Evolutionary conservation across 805 yeast species (phyloP), one percentile per base, ranked within the genome.

Genomic region (Candida namnaoensis): DNA sequence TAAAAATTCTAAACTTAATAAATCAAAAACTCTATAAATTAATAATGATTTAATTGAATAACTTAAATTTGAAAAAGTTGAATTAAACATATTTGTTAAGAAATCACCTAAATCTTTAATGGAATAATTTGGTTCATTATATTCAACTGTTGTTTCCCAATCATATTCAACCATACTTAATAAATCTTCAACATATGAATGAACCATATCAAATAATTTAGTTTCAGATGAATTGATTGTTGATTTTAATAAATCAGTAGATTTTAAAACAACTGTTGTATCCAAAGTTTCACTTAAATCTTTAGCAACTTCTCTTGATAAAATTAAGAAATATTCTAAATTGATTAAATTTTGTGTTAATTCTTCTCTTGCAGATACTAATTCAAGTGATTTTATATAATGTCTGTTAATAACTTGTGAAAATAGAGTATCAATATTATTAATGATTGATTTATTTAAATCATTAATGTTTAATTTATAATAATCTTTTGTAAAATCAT

Each of bases 271-370:
- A 51, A 74, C 56, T 44, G 65, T 54, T 42, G 72, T 57, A 41
- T 62, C 61, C 45, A 72, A 72, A 26, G 39, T 58, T 49, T 36
- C 54, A 53, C 48, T 63, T 44, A 47, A 57, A 43, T 44, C 57
- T 50, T 44, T 70, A 56, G 57, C 60, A 38, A 91, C 69, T 57
- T 83, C 88, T 40, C 69, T 68, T 9, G 90, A 74, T 42, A 95
- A 87, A 50, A 71, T 78, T 35, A 85, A 71, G 58, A 90, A 91
- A 58, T 85, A 87, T 56, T 91, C 96, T 52, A 91, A 66, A 58
- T 93, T 88, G 44, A 93, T 82, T 49, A 86, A 70, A 49, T 87
- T 86, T 65, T 93, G 98, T 0, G 96, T 82, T 26, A 88, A 74
- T 49, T 88, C 90, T 60, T 91, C 98, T 55, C 95, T 85, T 47